Evolutionary conservation across 495 filamentous ascomycete species (phyloP).

Genomic region (Chlorociboria aeruginascens): DNA sequence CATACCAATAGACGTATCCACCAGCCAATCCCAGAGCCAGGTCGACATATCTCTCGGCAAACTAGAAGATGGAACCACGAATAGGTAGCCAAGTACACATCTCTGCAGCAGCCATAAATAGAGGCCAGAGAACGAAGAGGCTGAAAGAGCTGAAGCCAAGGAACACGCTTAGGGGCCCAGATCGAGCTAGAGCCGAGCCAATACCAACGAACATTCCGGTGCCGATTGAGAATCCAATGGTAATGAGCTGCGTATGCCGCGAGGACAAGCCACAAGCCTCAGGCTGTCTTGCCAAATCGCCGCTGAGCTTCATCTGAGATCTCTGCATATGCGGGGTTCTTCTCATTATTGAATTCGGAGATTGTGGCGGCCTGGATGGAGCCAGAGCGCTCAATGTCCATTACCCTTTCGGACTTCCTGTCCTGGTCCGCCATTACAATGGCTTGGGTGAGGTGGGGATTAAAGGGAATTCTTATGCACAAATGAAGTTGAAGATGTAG

Average conservation of each 20-base stretch:
- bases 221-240: conserved; percentile 44
- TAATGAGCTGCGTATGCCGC: conserved; percentile 39
- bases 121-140: conserved; percentile 14
- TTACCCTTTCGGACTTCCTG: too few relatives aligned
- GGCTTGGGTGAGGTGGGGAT: too few relatives aligned
- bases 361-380: too few relatives aligned
- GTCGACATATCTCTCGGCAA: conserved; percentile 70
- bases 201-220: conserved; percentile 65
- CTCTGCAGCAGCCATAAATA: conserved; percentile 51
- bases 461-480: too few relatives aligned
- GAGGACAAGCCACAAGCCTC: conserved; percentile 52
- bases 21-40: conserved; percentile 51
- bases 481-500: too few relatives aligned
- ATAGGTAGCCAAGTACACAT: conserved; percentile 76
- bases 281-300: conserved; percentile 22
- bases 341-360: too few relatives aligned
- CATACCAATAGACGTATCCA: conserved; percentile 65
- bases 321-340: background rate
- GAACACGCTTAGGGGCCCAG: conserved; percentile 64
- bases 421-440: too few relatives aligned
- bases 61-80: conserved; percentile 69
- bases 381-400: too few relatives aligned
- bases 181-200: conserved; percentile 49
- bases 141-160: conserved; percentile 62
- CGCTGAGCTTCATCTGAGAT: background rate